These are phyloP conservation scores for Thermothielavioides terrestris DNA, from an alignment of 495 filamentous ascomycete species.

Conservation along the genomic window DNA sequence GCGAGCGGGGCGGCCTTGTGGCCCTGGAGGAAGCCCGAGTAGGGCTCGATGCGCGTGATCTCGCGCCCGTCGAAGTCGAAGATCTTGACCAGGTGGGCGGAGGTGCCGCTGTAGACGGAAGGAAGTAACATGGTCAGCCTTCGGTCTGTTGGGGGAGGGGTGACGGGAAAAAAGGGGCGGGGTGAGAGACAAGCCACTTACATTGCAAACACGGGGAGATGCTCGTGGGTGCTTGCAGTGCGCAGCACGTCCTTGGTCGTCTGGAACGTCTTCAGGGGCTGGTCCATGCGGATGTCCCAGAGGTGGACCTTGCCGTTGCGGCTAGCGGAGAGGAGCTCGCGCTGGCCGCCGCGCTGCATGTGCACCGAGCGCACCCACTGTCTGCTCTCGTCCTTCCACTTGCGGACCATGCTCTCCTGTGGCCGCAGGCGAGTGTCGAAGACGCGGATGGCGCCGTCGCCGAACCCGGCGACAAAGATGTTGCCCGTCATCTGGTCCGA, in stretches of 20 bases:
- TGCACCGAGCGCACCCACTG: constrained; percentile 93
- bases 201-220: constrained; percentile 93
- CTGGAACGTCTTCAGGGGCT: constrained; percentile 60
- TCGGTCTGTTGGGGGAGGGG: not conserved
- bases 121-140: no score
- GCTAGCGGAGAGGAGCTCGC: constrained; percentile 81
- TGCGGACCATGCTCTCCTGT: constrained; percentile 79
- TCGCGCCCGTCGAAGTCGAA: constrained; percentile 77
- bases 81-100: constrained; percentile 77
- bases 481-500: constrained; percentile 96
- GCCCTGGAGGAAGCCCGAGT: constrained; percentile 76
- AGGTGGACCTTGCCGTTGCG: constrained; percentile 87
- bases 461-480: constrained; percentile 91
- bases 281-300: constrained; percentile 88
- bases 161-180: not conserved
- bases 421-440: constrained; percentile 83
- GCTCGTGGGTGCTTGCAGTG: constrained; percentile 89
- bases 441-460: constrained; percentile 89
- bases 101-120: constrained; percentile 57
- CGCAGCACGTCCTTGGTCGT: constrained; percentile 72
- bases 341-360: constrained; percentile 89
- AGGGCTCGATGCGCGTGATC: constrained; percentile 76
- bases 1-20: constrained; percentile 66
- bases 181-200: constrained; percentile 42
- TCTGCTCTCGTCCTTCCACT: constrained; percentile 81